Percentiles rank a stretch among this genome's conserved stretches.
phyloP scores from a whole-genome alignment of 176 grass and related monocot genomes.

The Oryza australiensis region DNA sequence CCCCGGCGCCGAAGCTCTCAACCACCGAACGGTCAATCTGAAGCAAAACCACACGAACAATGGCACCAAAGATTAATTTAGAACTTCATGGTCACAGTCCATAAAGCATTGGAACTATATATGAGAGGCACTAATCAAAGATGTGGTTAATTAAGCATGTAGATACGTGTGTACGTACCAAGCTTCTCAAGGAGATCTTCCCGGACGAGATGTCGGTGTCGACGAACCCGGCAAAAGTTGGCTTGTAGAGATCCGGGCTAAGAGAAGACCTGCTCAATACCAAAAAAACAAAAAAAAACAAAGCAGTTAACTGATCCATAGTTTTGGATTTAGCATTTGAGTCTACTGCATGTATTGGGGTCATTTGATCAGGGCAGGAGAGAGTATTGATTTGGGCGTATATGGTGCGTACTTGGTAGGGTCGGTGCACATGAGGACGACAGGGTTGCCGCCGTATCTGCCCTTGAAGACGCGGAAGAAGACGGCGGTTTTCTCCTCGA shows the following conservation, averaged over 20 bases:
- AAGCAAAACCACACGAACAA: not conserved
- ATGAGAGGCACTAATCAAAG: not conserved
- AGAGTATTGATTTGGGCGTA: not conserved
- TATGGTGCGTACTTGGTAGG: conserved; percentile 59
- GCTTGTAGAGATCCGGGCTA: conserved; percentile 46
- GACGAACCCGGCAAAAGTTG: conserved; percentile 64
- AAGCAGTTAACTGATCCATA: no score
- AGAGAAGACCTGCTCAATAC: conserved; percentile 50
- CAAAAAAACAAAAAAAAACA: not conserved
- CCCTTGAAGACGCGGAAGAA: conserved; percentile 67
- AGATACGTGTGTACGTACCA: conserved; percentile 24
- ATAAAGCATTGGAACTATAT: not conserved
- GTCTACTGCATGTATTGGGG: not conserved
- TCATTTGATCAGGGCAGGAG: not conserved
- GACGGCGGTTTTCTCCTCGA: conserved; percentile 57
- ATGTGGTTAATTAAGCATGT: not conserved
- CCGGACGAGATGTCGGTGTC: conserved; percentile 45
- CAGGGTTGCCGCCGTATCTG: conserved; percentile 34
- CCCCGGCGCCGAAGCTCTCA: conserved; percentile 62
- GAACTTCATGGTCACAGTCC: not conserved
- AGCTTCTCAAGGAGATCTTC: conserved; percentile 57
- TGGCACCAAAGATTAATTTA: not conserved
- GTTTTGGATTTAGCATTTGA: not conserved
- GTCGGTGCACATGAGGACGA: conserved; percentile 83
- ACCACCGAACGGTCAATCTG: conserved; percentile 74